Base-by-base conservation (phyloP, 2,329 filamentous ascomycete species). In the Trichophyton mentagrophytes region DNA sequence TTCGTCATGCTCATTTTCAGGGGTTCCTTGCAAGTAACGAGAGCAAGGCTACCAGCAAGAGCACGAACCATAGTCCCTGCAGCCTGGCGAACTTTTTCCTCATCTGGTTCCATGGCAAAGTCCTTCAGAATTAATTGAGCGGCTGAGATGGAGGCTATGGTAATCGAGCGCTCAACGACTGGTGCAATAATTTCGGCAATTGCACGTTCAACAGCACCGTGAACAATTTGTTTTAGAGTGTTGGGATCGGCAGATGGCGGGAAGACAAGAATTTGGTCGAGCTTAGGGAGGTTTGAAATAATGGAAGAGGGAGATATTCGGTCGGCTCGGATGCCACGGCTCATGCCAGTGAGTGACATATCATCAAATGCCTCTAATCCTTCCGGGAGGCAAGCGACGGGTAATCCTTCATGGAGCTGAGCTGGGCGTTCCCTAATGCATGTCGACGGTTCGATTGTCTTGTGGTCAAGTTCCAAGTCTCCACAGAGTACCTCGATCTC, bases 21-120 rank as follows among this genome's bases (percentile, higher is more conserved):
- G 15, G 93, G 93, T 72, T 99, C 93, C 74, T 97, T 99, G 71
- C 91, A 97, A 2, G 93, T 99, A n/a, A 99, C 93, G 36, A 96
- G 81, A 13, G 93, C 93, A 60, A 99, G 80, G 69, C 90, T 96
- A 44, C 93, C 93, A 25, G 93, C 92, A 27, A 96, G 88, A 58
- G 91, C 87, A 74, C 96, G 93, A 53, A 96, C 93, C 85, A 97
- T 95, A 64, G 87, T 95, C 66, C 95, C 85, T 2, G 93, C 92
- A 36, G 91, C 88, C 58, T 85, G 87, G 59, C 90, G 86, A 60
- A 97, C 82, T 64, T 89, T 88, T 65, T 89, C 88, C 74, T 95
- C 89, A 68, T 96, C 90, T 2, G 87, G 84, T 69, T 99, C 95
- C 60, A 91, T 95, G 0, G 89, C 88, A 70, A 97, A 99, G 71